Evolutionary conservation across 2,329 filamentous ascomycete species (phyloP).

Genomic region (Sporothrix phasma): DNA sequence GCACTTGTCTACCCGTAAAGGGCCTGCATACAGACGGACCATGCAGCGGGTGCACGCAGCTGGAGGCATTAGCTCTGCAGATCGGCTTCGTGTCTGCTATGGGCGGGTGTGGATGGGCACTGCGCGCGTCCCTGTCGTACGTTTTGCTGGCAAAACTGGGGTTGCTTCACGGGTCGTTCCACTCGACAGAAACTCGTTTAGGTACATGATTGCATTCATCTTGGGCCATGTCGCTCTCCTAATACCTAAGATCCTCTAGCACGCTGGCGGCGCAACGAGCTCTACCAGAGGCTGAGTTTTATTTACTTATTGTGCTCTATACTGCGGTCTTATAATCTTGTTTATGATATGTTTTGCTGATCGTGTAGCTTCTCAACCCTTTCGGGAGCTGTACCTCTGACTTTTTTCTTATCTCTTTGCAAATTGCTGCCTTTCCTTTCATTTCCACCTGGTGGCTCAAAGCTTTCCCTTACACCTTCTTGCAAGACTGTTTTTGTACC

Average conservation of each 20-base stretch:
- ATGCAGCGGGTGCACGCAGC: background rate
- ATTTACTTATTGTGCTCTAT: too few species aligned
- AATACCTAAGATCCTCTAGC: too few species aligned
- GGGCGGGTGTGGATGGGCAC: background rate
- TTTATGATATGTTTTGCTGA: too few species aligned
- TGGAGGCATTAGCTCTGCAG: background rate
- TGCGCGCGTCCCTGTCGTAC: background rate
- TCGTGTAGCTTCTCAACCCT: too few species aligned
- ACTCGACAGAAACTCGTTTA: background rate
- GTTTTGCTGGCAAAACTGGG: slow-evolving; percentile 8
- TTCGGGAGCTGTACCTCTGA: too few species aligned
- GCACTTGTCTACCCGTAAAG: background rate
- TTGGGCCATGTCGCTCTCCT: background rate
- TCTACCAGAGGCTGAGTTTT: too few species aligned
- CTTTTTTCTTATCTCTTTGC: too few species aligned
- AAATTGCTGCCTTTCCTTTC: background rate
- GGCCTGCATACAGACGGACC: background rate
- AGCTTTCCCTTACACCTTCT: too few species aligned
- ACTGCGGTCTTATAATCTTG: too few species aligned
- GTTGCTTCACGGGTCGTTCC: slow-evolving; percentile 1
- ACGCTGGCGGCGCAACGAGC: too few species aligned
- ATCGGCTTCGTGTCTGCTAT: background rate
- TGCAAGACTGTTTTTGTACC: too few species aligned
- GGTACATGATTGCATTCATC: background rate
- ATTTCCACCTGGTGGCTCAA: too few species aligned